Evolutionary conservation across 2,329 filamentous ascomycete genomes (phyloP).

Genomic region (Bipolaris cookei): DNA sequence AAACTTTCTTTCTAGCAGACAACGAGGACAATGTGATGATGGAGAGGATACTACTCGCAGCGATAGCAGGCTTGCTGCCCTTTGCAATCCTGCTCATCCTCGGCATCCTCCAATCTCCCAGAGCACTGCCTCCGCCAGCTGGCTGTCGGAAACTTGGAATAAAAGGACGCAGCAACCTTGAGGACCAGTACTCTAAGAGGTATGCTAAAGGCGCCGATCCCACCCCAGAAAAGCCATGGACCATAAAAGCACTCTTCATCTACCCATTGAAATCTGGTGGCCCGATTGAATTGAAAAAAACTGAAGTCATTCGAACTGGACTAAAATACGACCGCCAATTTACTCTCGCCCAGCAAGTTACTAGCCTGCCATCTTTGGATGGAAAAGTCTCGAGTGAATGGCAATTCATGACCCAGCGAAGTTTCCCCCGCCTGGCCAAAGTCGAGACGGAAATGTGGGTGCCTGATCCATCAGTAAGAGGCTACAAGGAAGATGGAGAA

Average conservation of each 20-base stretch:
- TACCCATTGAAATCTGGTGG: slow-evolving; percentile 85
- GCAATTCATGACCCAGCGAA: slow-evolving; percentile 74
- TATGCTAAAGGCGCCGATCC: slow-evolving; percentile 49
- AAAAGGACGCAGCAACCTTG: slow-evolving; percentile 58
- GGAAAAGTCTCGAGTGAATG: slow-evolving; percentile 58
- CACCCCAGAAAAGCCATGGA: slow-evolving; percentile 42
- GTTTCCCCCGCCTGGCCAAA: slow-evolving; percentile 73
- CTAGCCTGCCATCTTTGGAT: slow-evolving; percentile 52
- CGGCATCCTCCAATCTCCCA: slow-evolving; percentile 32
- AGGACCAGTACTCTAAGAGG: slow-evolving; percentile 62
- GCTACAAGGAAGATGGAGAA: slow-evolving; percentile 57
- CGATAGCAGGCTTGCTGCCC: slow-evolving; percentile 25
- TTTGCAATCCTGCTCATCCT: slow-evolving; percentile 33
- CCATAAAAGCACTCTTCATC: slow-evolving; percentile 73
- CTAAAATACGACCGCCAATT: slow-evolving; percentile 82
- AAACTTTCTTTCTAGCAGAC: slow-evolving; percentile 23
- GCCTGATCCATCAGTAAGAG: slow-evolving; percentile 65
- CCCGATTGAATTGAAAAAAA: slow-evolving; percentile 73
- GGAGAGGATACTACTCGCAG: slow-evolving; percentile 25
- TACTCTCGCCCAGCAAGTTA: slow-evolving; percentile 72
- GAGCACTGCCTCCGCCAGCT: slow-evolving; percentile 34
- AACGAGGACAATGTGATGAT: slow-evolving; percentile 23
- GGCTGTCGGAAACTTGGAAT: slow-evolving; percentile 63
- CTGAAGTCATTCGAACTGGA: slow-evolving; percentile 70
- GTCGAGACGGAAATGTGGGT: slow-evolving; percentile 72